Evolutionary conservation across 768 basidiomycete genomes (phyloP), one percentile per base, ranked within the genome.

Genomic region (Mrakia frigida): DNA sequence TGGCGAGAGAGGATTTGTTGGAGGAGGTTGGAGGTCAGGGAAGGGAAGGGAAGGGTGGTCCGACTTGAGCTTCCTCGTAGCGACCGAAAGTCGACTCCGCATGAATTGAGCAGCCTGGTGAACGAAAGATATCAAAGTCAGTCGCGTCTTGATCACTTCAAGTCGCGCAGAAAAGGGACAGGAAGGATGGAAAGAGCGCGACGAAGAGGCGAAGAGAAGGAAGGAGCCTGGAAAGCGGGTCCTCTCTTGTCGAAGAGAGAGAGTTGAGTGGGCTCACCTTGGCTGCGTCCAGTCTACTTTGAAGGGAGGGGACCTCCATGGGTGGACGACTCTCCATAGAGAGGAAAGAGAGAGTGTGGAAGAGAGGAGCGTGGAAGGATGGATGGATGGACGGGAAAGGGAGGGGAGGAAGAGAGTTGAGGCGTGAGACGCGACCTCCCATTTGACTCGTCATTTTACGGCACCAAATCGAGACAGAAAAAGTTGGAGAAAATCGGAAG

Each of bases 31-130:
- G 16, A 14, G 35, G 11, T 39, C 65, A 23, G 65, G 35, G 65
- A 68, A 33, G 61, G 43, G 46, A 41, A 31, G 61, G 43, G 46
- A 41, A 6, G 56, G 31, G 35, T 33, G 59, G 63, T 28, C 33
- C 43, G 61, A 33, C 41, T 50, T 33, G 73, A 65, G 14, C 73
- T 67, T 63, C n/a, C 60, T 35, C 1, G 72, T 39, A 6, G 59
- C 72, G 31, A 43, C 21, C 35, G 56, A 41, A 14, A 74, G 61
- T 1, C 73, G 73, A 23, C 61, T 52, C 18, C 73, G 73, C n/a
- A 74, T 63, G 28, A 74, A 31, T 46, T 74, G 73, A 56, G 18
- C 61, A 52, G 31, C n/a, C 61, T 50, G 28, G 16, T 25, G 4
- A 37, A 46, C 41, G 18, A 37, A 52, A 31, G 59, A 3, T 3